Percentiles rank a stretch among this genome's conserved stretches.
phyloP scores from a whole-genome alignment of 768 basidiomycete species.

The Gloeophyllum trabeum region DNA sequence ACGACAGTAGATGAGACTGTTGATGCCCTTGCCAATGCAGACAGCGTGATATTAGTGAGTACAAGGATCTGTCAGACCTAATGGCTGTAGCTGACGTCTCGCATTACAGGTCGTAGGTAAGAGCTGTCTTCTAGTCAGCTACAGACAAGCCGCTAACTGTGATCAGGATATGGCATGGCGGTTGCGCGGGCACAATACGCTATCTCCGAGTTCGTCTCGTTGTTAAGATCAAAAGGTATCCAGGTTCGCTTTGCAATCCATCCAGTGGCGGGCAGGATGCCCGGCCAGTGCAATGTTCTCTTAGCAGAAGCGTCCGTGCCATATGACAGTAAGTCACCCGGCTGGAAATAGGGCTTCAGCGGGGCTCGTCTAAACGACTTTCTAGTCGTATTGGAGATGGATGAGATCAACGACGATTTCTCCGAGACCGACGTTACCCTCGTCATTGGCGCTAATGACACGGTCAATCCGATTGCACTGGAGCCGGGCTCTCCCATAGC shows the following conservation, averaged over 20 bases:
- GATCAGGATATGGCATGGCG: constrained; percentile 75
- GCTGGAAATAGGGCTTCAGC: neutral
- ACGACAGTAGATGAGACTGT: constrained; percentile 75
- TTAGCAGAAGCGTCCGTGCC: constrained; percentile 85
- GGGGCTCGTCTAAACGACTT: neutral
- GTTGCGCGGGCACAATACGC: constrained; percentile 83
- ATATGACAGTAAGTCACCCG: constrained; percentile 56
- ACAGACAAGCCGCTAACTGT: neutral
- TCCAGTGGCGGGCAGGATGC: constrained; percentile 89
- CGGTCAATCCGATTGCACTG: constrained; percentile 78
- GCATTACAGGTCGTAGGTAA: neutral
- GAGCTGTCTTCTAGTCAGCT: neutral
- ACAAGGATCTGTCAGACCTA: no score
- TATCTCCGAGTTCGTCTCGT: constrained; percentile 61
- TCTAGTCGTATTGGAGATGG: constrained; percentile 84
- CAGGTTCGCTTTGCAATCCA: constrained; percentile 84
- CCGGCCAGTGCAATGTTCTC: constrained; percentile 88
- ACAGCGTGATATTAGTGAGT: constrained; percentile 70
- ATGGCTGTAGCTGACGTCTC: neutral
- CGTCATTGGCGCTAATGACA: constrained; percentile 88
- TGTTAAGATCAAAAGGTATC: constrained; percentile 62
- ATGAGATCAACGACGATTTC: constrained; percentile 92
- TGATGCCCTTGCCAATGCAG: constrained; percentile 66
- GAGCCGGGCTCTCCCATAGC: constrained; percentile 83
- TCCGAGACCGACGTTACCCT: constrained; percentile 81